These are phyloP conservation scores for Clavariopsis aquatica DNA, from an alignment of 495 filamentous ascomycete species.

Conservation along the genomic window DNA sequence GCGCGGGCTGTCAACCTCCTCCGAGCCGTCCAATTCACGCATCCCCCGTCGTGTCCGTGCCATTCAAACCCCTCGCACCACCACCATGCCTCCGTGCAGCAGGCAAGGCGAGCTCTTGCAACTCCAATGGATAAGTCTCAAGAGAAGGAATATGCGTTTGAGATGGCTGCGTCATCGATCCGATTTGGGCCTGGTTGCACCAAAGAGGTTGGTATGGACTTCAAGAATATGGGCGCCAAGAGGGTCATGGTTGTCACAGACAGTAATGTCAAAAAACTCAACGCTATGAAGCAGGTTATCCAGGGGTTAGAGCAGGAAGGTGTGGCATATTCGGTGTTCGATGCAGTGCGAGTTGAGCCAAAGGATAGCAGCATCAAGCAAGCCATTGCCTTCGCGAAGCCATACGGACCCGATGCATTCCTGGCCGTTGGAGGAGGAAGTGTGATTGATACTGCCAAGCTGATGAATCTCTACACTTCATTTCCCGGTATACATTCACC, in stretches of 20 bases:
- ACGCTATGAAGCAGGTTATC: constrained; percentile 81
- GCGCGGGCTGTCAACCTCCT: constrained; percentile 77
- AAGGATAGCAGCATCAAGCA: constrained; percentile 90
- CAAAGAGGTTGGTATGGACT: constrained; percentile 98
- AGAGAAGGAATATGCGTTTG: constrained; percentile 96
- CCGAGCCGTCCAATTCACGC: constrained; percentile 83
- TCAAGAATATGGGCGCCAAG: constrained; percentile 84
- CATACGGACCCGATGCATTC: constrained; percentile 79
- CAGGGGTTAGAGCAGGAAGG: constrained; percentile 75
- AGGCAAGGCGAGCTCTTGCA: constrained; percentile 64
- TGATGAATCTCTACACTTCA: constrained; percentile 93
- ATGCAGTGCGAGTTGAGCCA: constrained; percentile 77
- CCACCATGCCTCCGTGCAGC: constrained; percentile 50
- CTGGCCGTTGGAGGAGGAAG: constrained; percentile 77
- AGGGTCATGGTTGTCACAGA: constrained; percentile 92
- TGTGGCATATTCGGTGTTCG: constrained; percentile 77
- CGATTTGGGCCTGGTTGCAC: constrained; percentile 93
- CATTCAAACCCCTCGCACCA: constrained; percentile 80
- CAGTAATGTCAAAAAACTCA: constrained; percentile 69
- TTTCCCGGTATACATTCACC: constrained; percentile 55
- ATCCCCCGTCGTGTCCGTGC: constrained; percentile 88
- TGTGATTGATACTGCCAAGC: constrained; percentile 94
- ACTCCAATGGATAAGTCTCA: constrained; percentile 69
- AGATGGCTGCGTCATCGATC: constrained; percentile 93
- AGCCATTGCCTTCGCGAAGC: constrained; percentile 81